Percentiles rank a stretch among this genome's conserved stretches.
Evolutionary conservation across 1,139 yeast species (phyloP).

Genomic region (Magnusiomyces magnusii): DNA sequence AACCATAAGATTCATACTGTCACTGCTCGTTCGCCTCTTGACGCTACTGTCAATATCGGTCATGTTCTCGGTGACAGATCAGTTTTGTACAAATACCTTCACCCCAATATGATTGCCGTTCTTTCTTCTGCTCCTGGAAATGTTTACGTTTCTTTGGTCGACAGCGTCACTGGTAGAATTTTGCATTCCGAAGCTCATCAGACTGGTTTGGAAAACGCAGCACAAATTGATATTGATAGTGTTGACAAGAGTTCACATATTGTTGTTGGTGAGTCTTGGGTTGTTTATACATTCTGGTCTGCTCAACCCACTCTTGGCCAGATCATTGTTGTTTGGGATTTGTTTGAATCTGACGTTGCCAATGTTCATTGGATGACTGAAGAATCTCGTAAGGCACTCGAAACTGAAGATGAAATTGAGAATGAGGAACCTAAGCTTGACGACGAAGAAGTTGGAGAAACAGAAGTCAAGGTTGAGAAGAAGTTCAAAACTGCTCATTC

Average conservation of each 20-base stretch:
- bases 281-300: slow-evolving; percentile 59
- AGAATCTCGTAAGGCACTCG: not conserved
- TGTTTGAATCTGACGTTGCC: slow-evolving; percentile 57
- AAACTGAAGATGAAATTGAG: not conserved
- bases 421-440: not conserved
- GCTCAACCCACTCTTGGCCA: slow-evolving; percentile 46
- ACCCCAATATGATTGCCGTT: slow-evolving; percentile 59
- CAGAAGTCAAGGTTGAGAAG: slow-evolving; percentile 1
- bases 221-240: slow-evolving; percentile 23
- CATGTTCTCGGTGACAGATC: slow-evolving; percentile 60
- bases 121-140: slow-evolving; percentile 29
- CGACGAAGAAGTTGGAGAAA: not conserved
- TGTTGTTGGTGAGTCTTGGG: slow-evolving; percentile 77
- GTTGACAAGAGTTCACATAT: slow-evolving; percentile 41
- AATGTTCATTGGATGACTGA: slow-evolving; percentile 34
- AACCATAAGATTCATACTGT: slow-evolving; percentile 37
- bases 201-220: slow-evolving; percentile 1
- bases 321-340: slow-evolving; percentile 63
- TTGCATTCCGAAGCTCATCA: slow-evolving; percentile 42
- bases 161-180: slow-evolving; percentile 61
- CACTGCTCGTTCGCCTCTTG: slow-evolving; percentile 38
- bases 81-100: slow-evolving; percentile 76
- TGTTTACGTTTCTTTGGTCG: slow-evolving; percentile 46
- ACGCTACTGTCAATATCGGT: slow-evolving; percentile 58
- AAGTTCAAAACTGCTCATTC: not conserved